Conservation (phyloP, 306 rosid species). For the Prinsepia uniflora region DNA sequence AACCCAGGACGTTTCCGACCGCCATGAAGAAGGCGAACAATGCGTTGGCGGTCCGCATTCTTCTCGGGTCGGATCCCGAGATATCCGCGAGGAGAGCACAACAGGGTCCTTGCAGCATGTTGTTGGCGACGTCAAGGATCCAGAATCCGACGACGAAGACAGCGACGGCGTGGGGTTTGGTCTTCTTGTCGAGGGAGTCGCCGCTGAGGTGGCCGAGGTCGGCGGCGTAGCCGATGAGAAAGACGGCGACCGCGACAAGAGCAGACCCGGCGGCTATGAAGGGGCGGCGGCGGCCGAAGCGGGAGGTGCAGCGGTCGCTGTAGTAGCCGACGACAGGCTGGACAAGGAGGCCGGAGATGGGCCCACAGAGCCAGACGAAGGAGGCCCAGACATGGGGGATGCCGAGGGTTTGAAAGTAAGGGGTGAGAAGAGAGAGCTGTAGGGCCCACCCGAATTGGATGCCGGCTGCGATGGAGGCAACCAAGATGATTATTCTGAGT, state of each 20-base stretch:
- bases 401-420: constrained; percentile 72
- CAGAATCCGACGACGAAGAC: constrained; percentile 69
- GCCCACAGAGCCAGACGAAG: constrained; percentile 91
- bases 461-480: constrained; percentile 81
- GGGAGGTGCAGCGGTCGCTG: constrained; percentile 76
- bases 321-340: constrained; percentile 83
- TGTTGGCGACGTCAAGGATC: constrained; percentile 79
- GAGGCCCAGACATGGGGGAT: constrained; percentile 67
- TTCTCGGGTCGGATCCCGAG: constrained; percentile 38
- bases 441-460: constrained; percentile 91
- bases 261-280: constrained; percentile 54
- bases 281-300: constrained; percentile 89
- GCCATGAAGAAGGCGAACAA: constrained; percentile 82
- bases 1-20: constrained; percentile 69
- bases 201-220: constrained; percentile 66
- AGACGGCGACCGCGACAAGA: constrained; percentile 57
- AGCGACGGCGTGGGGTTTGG: constrained; percentile 54
- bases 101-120: constrained; percentile 76
- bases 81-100: constrained; percentile 72
- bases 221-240: constrained; percentile 81
- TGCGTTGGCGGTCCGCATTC: constrained; percentile 46
- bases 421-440: constrained; percentile 73
- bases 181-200: constrained; percentile 14
- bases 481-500: constrained; percentile 40
- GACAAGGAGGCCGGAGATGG: constrained; percentile 73